These are phyloP conservation scores for Lactuca sativa DNA, from an alignment of 129 eudicot species.

Conservation along the genomic window DNA sequence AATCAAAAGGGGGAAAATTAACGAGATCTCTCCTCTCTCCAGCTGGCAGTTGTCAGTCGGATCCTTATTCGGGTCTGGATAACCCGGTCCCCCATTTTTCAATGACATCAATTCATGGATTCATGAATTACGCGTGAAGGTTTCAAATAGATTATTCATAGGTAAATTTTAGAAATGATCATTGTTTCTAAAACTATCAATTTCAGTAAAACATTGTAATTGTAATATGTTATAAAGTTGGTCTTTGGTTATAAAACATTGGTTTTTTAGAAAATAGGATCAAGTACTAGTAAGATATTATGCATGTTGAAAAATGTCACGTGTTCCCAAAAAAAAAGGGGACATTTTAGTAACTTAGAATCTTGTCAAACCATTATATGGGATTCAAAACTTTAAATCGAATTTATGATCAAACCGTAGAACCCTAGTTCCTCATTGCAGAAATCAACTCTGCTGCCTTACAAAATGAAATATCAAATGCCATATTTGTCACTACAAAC, in stretches of 20 bases:
- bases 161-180: no score
- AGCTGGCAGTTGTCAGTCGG: conserved; percentile 19
- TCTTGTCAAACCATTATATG: neutral
- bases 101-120: neutral
- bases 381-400: conserved; percentile 16
- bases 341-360: no score
- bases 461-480: conserved; percentile 13
- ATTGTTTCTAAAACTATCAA: no score
- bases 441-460: neutral
- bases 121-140: neutral
- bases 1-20: conserved; percentile 18
- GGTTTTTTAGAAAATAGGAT: no score
- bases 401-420: conserved; percentile 17
- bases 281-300: no score
- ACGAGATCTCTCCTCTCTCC: conserved; percentile 23
- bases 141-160: neutral
- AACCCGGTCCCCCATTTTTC: conserved; percentile 3
- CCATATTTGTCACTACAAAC: conserved; percentile 18
- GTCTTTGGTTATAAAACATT: no score
- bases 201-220: no score
- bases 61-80: conserved; percentile 4
- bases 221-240: no score
- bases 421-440: neutral
- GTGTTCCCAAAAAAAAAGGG: no score
- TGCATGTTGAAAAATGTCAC: no score